Evolutionary conservation across 441 rosid genomes (phyloP).

Genomic region (Gossypium schwendimanii): DNA sequence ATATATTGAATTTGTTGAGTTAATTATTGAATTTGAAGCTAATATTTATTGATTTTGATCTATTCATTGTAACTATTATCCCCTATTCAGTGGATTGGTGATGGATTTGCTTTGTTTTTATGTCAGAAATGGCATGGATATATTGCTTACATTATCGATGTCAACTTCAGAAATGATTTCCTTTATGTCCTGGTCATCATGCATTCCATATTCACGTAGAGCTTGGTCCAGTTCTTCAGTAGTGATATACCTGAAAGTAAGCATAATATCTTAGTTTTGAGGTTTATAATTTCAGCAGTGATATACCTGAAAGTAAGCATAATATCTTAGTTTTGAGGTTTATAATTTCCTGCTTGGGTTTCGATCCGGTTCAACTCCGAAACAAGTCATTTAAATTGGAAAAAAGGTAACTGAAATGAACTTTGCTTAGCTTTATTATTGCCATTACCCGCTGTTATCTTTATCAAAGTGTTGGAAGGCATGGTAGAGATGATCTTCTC

Average conservation of each 20-base stretch:
- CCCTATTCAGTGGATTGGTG: not conserved
- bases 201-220: constrained; percentile 61
- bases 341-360: too few species aligned
- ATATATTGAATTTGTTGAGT: too few species aligned
- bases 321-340: not conserved
- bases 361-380: too few species aligned
- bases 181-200: constrained; percentile 57
- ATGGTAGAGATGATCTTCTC: constrained; percentile 75
- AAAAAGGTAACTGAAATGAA: not conserved
- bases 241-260: constrained; percentile 52
- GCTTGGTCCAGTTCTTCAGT: constrained; percentile 87
- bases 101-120: not conserved
- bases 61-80: too few species aligned
- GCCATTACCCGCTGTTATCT: constrained; percentile 83
- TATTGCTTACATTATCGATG: constrained; percentile 35
- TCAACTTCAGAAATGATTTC: constrained; percentile 85
- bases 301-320: constrained; percentile 40
- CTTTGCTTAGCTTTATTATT: not conserved
- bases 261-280: not conserved
- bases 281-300: constrained; percentile 24
- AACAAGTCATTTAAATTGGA: too few species aligned
- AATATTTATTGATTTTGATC: too few species aligned
- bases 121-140: constrained; percentile 1
- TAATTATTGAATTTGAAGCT: too few species aligned
- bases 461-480: constrained; percentile 93